Percentiles rank a stretch among this genome's conserved stretches.
phyloP scores from a whole-genome alignment of 75 land plant genomes.

The Sequoia sempervirens region DNA sequence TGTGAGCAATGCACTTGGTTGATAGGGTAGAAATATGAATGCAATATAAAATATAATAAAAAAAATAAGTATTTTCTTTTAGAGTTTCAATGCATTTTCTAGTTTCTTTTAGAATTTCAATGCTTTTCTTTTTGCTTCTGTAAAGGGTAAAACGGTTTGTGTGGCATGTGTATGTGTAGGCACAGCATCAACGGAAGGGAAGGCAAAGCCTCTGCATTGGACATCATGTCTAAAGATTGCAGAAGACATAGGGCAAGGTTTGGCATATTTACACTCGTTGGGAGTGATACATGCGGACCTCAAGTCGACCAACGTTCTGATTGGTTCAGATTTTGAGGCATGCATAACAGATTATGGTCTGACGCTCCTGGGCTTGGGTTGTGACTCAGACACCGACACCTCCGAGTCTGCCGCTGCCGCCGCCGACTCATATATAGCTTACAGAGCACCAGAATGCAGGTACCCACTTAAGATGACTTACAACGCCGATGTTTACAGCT shows the following conservation, averaged over 20 bases:
- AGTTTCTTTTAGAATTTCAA: too few species aligned
- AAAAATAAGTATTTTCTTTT: too few species aligned
- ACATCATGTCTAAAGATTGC: slow-evolving; percentile 74
- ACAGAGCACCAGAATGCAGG: neutral
- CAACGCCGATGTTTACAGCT: slow-evolving; percentile 52
- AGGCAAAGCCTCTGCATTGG: slow-evolving; percentile 75
- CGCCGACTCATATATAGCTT: neutral
- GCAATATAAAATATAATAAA: too few species aligned
- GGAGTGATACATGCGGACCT: slow-evolving; percentile 49
- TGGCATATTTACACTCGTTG: slow-evolving; percentile 62
- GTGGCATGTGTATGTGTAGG: slow-evolving; percentile 19
- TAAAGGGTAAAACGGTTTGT: neutral
- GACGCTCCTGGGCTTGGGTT: slow-evolving; percentile 13
- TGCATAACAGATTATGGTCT: slow-evolving; percentile 61
- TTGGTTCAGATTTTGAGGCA: slow-evolving; percentile 66
- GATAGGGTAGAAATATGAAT: too few species aligned
- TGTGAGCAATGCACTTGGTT: too few species aligned
- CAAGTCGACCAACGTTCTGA: slow-evolving; percentile 71
- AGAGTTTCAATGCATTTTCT: too few species aligned
- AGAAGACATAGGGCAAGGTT: slow-evolving; percentile 74
- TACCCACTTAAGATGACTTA: neutral
- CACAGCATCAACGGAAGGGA: slow-evolving; percentile 32
- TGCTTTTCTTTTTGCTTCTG: neutral
- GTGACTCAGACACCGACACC: slow-evolving; percentile 8
- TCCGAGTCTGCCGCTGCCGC: slow-evolving; percentile 7